These are phyloP conservation scores for Chlorella variabilis DNA, from an alignment of 163 green algal genomes.

Conservation along the genomic window DNA sequence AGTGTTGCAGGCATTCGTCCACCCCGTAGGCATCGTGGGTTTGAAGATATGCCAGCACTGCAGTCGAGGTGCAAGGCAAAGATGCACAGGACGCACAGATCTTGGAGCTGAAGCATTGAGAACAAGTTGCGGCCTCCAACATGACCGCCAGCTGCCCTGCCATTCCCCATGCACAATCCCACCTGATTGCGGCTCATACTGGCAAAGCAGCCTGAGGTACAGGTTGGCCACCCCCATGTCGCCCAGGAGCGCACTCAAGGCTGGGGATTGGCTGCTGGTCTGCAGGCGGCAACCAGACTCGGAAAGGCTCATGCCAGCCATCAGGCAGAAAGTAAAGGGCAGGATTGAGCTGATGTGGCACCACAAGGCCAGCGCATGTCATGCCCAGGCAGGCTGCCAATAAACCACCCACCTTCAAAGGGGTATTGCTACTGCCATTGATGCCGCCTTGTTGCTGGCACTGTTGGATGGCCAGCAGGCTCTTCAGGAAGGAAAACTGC, in stretches of 20 bases:
- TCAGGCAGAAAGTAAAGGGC: too few species aligned
- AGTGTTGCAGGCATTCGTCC: constrained; percentile 61
- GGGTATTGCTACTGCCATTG: too few species aligned
- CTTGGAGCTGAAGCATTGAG: too few species aligned
- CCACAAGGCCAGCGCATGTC: too few species aligned
- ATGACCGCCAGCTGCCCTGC: too few species aligned
- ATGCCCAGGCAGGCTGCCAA: too few species aligned
- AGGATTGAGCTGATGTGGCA: too few species aligned
- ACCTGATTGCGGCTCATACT: constrained; percentile 67
- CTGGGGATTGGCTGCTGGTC: neutral
- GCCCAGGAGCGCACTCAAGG: constrained; percentile 31
- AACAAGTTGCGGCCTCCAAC: too few species aligned
- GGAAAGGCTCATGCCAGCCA: too few species aligned
- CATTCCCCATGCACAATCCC: too few species aligned
- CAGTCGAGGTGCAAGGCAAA: neutral
- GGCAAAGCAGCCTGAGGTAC: constrained; percentile 82
- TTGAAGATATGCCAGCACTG: constrained; percentile 85
- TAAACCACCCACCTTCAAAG: too few species aligned
- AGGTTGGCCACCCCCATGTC: constrained; percentile 50
- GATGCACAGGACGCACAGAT: too few species aligned
- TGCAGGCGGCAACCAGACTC: neutral
- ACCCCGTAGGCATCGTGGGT: constrained; percentile 57
- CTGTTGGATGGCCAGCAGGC: constrained; percentile 26
- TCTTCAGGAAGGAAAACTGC: constrained; percentile 76
- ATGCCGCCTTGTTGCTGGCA: neutral